These are phyloP conservation scores for Cystofilobasidium capitatum DNA, from an alignment of 768 basidiomycete genomes.

Conservation along the genomic window DNA sequence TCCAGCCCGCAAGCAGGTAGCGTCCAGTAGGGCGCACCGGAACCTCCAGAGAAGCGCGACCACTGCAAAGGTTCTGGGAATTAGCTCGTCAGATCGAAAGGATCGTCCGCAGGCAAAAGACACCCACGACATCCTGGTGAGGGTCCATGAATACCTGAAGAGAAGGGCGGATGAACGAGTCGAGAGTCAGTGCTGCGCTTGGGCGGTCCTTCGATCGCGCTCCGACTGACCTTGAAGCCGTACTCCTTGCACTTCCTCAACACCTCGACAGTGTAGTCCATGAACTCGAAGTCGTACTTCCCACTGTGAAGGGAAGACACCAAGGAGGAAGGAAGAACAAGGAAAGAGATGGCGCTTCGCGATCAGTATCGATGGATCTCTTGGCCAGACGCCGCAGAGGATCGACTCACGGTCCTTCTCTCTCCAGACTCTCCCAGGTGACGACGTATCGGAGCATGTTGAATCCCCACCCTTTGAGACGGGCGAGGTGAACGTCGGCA, in stretches of 20 bases:
- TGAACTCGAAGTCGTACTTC: constrained; percentile 78
- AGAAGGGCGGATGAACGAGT: no score
- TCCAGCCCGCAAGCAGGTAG: constrained; percentile 25
- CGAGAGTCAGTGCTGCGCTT: no score
- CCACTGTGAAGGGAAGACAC: constrained; percentile 47
- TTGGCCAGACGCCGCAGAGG: neutral
- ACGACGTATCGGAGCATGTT: constrained; percentile 70
- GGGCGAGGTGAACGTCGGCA: constrained; percentile 57
- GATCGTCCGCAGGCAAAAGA: neutral
- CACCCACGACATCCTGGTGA: constrained; percentile 83
- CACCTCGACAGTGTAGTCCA: constrained; percentile 80
- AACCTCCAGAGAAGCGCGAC: constrained; percentile 27
- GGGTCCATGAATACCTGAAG: constrained; percentile 69
- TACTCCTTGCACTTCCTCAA: constrained; percentile 84
- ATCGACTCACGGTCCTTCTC: constrained; percentile 78
- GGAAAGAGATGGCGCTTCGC: neutral
- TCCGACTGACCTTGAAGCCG: constrained; percentile 55
- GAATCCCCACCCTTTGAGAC: constrained; percentile 90
- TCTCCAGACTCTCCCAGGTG: constrained; percentile 93
- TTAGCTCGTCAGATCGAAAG: neutral
- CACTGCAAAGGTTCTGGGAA: constrained; percentile 7
- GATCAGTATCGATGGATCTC: neutral
- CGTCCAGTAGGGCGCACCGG: constrained; percentile 27
- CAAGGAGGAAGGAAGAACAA: neutral
- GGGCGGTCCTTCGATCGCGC: no score